Evolutionary conservation across 2,329 filamentous ascomycete species (phyloP).

Genomic region (Colletotrichum chlorophyti): DNA sequence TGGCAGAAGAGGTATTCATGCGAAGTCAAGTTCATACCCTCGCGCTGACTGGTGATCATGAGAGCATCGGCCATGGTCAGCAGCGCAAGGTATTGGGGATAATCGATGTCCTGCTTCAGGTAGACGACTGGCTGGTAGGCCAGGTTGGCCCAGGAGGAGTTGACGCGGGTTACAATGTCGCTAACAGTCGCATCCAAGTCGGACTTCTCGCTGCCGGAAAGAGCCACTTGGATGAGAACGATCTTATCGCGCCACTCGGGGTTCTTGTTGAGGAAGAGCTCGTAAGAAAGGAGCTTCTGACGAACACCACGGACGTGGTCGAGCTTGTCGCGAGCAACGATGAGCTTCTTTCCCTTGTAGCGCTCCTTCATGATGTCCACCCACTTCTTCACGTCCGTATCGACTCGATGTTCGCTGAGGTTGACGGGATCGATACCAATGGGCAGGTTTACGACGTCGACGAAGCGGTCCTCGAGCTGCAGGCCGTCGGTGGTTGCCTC

Average conservation of each 20-base stretch:
- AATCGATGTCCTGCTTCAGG: slow-evolving; percentile 92
- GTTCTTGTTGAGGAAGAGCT: slow-evolving; percentile 92
- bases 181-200: slow-evolving; percentile 89
- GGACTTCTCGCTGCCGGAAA: slow-evolving; percentile 85
- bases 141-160: slow-evolving; percentile 88
- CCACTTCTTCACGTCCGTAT: slow-evolving; percentile 79
- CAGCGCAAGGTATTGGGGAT: slow-evolving; percentile 90
- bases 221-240: slow-evolving; percentile 91
- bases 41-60: slow-evolving; percentile 93
- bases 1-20: slow-evolving; percentile 96
- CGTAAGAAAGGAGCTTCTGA: slow-evolving; percentile 91
- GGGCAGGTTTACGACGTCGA: slow-evolving; percentile 83
- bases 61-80: slow-evolving; percentile 88
- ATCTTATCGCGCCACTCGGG: slow-evolving; percentile 88
- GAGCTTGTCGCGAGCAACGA: slow-evolving; percentile 93
- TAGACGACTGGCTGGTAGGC: slow-evolving; percentile 94
- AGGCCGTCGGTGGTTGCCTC: slow-evolving; percentile 89
- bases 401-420: slow-evolving; percentile 73
- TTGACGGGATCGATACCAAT: slow-evolving; percentile 91
- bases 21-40: slow-evolving; percentile 96
- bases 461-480: slow-evolving; percentile 90
- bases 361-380: slow-evolving; percentile 80
- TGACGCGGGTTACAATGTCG: slow-evolving; percentile 93
- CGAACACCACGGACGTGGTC: slow-evolving; percentile 91
- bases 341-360: slow-evolving; percentile 87